Evolutionary conservation across 2,329 filamentous ascomycete species (phyloP).

Genomic region (Exserohilum rostratum): DNA sequence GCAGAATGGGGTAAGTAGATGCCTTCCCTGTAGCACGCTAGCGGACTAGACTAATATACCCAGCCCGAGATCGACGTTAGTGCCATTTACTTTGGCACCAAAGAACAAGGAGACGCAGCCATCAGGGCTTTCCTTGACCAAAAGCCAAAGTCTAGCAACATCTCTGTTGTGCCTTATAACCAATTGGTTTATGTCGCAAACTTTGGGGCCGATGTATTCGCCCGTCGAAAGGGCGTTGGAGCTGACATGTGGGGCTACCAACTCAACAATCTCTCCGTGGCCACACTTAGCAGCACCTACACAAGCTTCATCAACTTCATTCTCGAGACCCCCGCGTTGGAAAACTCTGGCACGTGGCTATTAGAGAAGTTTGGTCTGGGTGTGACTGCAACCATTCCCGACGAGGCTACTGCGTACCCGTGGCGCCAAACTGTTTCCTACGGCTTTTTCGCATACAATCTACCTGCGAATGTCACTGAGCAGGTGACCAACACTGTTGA

Average conservation of each 20-base stretch:
- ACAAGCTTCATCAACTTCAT: conserved; percentile 1
- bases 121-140: neutral
- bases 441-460: conserved; percentile 17
- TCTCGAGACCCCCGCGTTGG: neutral
- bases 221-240: neutral
- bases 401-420: conserved; percentile 30
- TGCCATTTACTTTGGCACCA: conserved; percentile 5
- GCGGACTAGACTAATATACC: neutral
- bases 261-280: conserved; percentile 1
- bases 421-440: conserved; percentile 25
- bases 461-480: neutral
- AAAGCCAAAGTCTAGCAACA: conserved; percentile 1
- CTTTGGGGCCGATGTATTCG: conserved; percentile 3
- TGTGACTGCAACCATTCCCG: neutral
- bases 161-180: conserved; percentile 1
- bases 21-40: neutral
- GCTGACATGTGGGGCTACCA: conserved; percentile 5
- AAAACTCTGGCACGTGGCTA: neutral
- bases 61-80: conserved; percentile 1
- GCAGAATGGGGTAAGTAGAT: neutral
- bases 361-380: neutral
- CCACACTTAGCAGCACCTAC: neutral
- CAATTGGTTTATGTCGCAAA: conserved; percentile 2
- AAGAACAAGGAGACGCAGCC: neutral
- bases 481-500: neutral